Evolutionary conservation across 2,329 filamentous ascomycete species (phyloP).

Genomic region (Clonostachys byssicola): DNA sequence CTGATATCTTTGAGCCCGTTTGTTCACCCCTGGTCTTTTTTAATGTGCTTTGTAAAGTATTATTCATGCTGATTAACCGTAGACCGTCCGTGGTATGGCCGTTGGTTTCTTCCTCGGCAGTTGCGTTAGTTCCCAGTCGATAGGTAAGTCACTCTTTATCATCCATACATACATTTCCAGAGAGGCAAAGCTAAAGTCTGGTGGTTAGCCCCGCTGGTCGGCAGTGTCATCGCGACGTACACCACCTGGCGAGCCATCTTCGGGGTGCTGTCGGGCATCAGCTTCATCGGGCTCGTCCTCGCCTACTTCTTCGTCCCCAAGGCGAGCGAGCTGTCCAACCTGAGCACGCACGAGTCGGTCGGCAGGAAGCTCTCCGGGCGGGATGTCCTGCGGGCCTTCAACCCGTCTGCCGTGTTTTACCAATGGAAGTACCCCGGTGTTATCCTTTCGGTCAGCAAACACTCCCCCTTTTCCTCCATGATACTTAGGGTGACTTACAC

Average conservation of each 20-base stretch:
- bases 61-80: no score
- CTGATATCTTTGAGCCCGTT: constrained; percentile 7
- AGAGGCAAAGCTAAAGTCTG: not conserved
- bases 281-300: constrained; percentile 12
- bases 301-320: constrained; percentile 15
- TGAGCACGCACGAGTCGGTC: constrained; percentile 1
- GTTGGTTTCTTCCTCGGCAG: constrained; percentile 7
- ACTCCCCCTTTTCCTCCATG: not conserved
- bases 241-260: constrained; percentile 18
- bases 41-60: not conserved
- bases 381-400: constrained; percentile 7
- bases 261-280: constrained; percentile 12
- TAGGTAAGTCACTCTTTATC: constrained; percentile 2
- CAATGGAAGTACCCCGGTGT: constrained; percentile 14
- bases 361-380: not conserved
- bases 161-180: not conserved
- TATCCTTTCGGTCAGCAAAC: constrained; percentile 7
- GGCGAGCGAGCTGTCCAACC: not conserved
- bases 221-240: constrained; percentile 17
- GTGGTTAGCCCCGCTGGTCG: constrained; percentile 7
- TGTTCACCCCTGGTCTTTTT: not conserved
- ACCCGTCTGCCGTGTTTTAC: constrained; percentile 15
- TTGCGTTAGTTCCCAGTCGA: constrained; percentile 6
- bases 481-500: no score
- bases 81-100: constrained; percentile 5